Evolutionary conservation across 2,329 filamentous ascomycete genomes (phyloP).

Genomic region (Pestalotiopsis sp.): DNA sequence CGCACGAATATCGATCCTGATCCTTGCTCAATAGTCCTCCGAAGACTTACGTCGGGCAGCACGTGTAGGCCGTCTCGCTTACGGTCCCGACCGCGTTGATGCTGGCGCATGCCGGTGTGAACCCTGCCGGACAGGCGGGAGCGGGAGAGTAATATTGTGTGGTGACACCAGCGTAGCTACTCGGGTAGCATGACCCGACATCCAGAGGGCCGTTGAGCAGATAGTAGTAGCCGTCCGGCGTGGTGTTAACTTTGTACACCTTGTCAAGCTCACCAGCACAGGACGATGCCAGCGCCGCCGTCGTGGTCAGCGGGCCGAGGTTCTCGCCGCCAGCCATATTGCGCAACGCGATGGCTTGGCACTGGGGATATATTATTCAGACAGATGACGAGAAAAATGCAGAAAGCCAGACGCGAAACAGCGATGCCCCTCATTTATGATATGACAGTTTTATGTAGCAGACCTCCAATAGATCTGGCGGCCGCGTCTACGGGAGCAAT

Average conservation of each 20-base stretch:
- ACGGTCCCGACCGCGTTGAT: constrained; percentile 1
- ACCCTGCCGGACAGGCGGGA: constrained; percentile 19
- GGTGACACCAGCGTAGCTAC: constrained; percentile 16
- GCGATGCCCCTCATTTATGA: neutral
- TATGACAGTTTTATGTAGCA: neutral
- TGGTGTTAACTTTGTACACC: constrained; percentile 1
- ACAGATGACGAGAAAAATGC: neutral
- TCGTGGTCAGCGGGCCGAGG: neutral
- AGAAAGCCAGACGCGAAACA: neutral
- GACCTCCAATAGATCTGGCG: neutral
- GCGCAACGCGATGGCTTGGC: neutral
- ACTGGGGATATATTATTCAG: neutral
- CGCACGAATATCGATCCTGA: neutral
- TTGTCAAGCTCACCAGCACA: neutral
- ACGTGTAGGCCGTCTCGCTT: constrained; percentile 19
- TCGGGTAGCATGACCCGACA: constrained; percentile 21
- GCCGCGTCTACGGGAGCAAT: neutral
- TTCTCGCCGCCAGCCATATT: neutral
- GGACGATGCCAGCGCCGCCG: neutral
- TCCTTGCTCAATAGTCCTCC: neutral
- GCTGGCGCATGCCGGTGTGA: constrained; percentile 20
- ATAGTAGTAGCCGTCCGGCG: constrained; percentile 12
- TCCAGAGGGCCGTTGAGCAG: constrained; percentile 19
- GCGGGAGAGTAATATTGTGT: constrained; percentile 22
- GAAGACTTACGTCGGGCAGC: constrained; percentile 22